Percentiles rank a stretch among this genome's conserved stretches.
These are phyloP conservation scores for Tulasnella sp. DNA, from an alignment of 768 basidiomycete species.

Conservation along the genomic window DNA sequence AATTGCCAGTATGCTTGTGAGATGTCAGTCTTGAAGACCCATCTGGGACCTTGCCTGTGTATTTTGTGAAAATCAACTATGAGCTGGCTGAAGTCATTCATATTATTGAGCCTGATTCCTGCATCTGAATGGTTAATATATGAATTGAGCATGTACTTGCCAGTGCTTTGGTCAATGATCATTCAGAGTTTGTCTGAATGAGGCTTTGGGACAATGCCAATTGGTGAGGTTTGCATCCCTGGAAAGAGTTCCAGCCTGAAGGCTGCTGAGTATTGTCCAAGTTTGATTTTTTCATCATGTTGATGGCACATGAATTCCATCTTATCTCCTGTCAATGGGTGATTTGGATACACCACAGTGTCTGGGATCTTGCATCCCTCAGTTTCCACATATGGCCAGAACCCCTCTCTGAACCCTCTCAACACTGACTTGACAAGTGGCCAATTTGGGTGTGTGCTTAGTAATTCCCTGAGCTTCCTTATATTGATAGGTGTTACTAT, in stretches of 20 bases:
- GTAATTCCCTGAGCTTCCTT: conserved; percentile 24
- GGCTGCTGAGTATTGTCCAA: conserved; percentile 21
- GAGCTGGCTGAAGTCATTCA: conserved; percentile 27
- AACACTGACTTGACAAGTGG: conserved; percentile 30
- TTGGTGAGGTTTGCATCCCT: conserved; percentile 36
- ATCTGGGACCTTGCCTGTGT: not conserved
- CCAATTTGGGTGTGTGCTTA: conserved; percentile 32
- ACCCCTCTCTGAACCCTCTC: conserved; percentile 29
- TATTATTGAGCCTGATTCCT: conserved; percentile 28
- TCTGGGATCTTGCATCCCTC: conserved; percentile 20
- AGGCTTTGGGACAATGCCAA: conserved; percentile 33
- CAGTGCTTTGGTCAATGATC: conserved; percentile 33
- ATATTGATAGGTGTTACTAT: conserved; percentile 33
- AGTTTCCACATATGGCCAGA: conserved; percentile 37
- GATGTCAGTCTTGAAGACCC: conserved; percentile 32
- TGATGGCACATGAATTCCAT: conserved; percentile 24
- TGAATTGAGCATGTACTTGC: conserved; percentile 29
- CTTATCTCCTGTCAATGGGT: conserved; percentile 16
- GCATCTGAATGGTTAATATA: conserved; percentile 27
- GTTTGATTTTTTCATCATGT: conserved; percentile 20
- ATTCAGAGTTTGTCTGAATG: conserved; percentile 30
- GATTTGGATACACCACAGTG: conserved; percentile 22
- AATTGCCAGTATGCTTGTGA: conserved; percentile 30
- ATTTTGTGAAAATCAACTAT: conserved; percentile 3
- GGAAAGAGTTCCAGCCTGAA: conserved; percentile 32